A percentile compares a stretch with the other conserved stretches of the same genome.
phyloP scores from a whole-genome alignment of 345 rosid genomes.

The Jatropha curcas region DNA sequence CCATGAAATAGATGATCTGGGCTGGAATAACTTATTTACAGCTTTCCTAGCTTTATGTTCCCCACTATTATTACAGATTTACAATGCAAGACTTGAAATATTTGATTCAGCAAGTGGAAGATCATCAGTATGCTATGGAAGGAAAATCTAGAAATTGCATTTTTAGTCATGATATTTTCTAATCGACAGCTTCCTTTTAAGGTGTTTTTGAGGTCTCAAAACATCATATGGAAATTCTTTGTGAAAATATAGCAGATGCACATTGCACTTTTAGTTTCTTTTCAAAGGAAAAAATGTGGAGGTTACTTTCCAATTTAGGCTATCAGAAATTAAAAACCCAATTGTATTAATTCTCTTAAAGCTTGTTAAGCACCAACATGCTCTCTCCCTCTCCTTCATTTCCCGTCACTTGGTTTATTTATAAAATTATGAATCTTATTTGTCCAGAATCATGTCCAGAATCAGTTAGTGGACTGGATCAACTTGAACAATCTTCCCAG shows the following conservation, averaged over 20 bases:
- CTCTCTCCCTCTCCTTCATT: background rate
- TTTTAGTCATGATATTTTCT: background rate
- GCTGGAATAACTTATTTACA: background rate
- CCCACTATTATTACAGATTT: background rate
- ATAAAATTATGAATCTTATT: background rate
- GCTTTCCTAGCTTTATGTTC: background rate
- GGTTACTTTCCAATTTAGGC: background rate
- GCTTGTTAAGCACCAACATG: background rate
- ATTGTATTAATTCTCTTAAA: no score
- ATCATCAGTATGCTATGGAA: background rate
- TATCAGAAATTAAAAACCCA: no score
- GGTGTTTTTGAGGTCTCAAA: background rate
- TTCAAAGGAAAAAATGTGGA: background rate
- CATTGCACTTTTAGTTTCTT: background rate
- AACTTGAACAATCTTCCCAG: conserved; percentile 17
- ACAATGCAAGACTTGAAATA: background rate
- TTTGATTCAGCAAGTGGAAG: background rate
- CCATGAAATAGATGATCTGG: background rate
- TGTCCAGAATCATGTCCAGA: conserved; percentile 9
- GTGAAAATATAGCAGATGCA: background rate
- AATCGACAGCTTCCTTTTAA: background rate
- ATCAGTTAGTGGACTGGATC: conserved; percentile 24
- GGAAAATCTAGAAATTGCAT: background rate
- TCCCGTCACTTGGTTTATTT: background rate
- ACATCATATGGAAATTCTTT: background rate